Evolutionary conservation across 148 eudicot species (phyloP).

Genomic region (Suaeda aralocaspica): DNA sequence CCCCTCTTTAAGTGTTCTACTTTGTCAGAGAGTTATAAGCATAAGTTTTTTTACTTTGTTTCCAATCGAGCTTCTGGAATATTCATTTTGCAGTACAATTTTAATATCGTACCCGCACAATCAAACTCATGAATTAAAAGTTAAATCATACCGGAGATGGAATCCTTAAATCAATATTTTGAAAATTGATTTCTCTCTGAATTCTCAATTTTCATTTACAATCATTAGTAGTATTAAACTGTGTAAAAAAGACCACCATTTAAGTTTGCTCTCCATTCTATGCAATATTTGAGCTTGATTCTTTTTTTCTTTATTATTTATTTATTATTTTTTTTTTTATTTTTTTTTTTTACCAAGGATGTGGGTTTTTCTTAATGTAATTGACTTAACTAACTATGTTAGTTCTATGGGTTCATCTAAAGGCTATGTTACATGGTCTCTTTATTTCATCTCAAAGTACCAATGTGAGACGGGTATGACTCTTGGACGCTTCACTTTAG

Average conservation of each 20-base stretch:
- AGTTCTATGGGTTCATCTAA: no score
- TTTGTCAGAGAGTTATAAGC: neutral
- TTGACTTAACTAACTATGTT: no score
- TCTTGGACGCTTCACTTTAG: no score
- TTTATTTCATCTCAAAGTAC: no score
- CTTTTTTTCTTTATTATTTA: no score
- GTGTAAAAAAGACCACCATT: neutral
- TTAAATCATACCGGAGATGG: neutral
- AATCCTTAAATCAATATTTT: neutral
- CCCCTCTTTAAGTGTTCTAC: neutral
- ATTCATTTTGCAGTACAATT: neutral
- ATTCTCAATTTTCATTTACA: neutral
- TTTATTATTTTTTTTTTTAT: no score
- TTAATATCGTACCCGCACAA: neutral
- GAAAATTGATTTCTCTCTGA: neutral
- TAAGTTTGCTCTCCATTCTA: neutral
- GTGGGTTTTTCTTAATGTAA: no score
- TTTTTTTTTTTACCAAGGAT: no score
- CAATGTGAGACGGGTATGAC: no score
- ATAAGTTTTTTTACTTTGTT: neutral
- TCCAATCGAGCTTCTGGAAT: neutral
- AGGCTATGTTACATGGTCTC: no score
- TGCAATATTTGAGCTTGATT: no score
- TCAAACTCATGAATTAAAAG: neutral
- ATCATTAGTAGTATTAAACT: neutral